Conservation (phyloP, 768 basidiomycete genomes). For the Boletus rufocinnamomeus region DNA sequence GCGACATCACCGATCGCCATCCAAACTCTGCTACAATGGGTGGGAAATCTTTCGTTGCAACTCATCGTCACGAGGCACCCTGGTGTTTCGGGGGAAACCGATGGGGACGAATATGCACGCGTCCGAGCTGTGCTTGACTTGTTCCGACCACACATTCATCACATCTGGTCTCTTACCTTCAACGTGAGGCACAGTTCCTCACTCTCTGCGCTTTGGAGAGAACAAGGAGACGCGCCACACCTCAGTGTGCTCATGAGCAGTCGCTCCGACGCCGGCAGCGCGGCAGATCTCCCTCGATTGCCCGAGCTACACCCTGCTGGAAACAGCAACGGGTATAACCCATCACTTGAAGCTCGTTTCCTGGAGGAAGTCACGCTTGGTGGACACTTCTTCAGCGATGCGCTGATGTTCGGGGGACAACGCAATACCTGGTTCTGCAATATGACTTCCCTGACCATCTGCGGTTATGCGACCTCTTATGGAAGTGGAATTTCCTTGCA, state of each 20-base stretch:
- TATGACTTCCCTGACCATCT: slow-evolving; percentile 5
- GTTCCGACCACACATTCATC: slow-evolving; percentile 1
- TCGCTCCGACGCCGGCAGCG: neutral
- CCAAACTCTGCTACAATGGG: neutral
- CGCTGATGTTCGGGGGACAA: neutral
- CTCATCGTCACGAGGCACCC: slow-evolving; percentile 4
- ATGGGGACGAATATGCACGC: neutral
- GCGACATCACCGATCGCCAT: neutral
- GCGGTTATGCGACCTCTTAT: neutral
- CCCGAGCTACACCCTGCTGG: neutral
- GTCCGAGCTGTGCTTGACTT: neutral
- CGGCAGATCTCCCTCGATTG: neutral
- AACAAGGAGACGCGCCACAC: slow-evolving; percentile 1
- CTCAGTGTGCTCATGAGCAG: neutral
- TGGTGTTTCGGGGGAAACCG: neutral
- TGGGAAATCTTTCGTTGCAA: slow-evolving; percentile 2
- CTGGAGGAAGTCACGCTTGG: neutral
- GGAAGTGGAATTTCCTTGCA: slow-evolving; percentile 4
- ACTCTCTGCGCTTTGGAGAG: slow-evolving; percentile 8
- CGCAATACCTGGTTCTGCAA: slow-evolving; percentile 4
- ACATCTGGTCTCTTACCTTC: slow-evolving; percentile 7
- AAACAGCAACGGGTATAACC: neutral
- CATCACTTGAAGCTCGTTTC: neutral
- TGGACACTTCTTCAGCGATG: slow-evolving; percentile 1
- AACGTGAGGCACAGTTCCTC: slow-evolving; percentile 1